These are phyloP conservation scores for Xanthoconium purpureum DNA, from an alignment of 768 basidiomycete species.

Conservation along the genomic window DNA sequence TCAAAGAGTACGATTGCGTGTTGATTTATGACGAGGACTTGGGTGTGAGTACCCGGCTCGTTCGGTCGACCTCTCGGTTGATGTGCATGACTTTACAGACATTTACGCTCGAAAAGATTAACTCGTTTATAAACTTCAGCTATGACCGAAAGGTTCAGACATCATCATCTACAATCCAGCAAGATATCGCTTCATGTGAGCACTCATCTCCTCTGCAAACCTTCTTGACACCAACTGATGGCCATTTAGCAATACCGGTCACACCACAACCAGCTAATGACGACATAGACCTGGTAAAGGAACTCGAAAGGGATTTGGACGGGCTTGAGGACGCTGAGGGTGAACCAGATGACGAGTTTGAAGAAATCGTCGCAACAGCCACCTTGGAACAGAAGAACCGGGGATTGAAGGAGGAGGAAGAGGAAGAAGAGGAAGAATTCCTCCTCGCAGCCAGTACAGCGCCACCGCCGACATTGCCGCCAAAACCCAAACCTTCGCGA, in stretches of 20 bases:
- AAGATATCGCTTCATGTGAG: conserved; percentile 26
- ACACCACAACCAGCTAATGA: conserved; percentile 27
- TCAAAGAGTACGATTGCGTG: conserved; percentile 73
- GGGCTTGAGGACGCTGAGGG: conserved; percentile 37
- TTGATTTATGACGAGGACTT: conserved; percentile 77
- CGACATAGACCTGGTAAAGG: conserved; percentile 28
- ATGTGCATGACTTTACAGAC: conserved; percentile 41
- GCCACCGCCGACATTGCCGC: conserved; percentile 25
- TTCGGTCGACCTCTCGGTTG: background rate
- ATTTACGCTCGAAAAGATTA: conserved; percentile 73
- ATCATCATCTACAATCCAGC: conserved; percentile 17
- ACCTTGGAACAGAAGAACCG: conserved; percentile 31
- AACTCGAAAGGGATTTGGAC: conserved; percentile 25
- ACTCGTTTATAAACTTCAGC: conserved; percentile 56
- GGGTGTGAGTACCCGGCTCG: conserved; percentile 44
- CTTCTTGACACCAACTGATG: conserved; percentile 2
- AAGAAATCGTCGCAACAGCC: conserved; percentile 36
- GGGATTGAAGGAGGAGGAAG: conserved; percentile 26
- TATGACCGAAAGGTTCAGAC: conserved; percentile 46
- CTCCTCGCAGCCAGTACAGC: conserved; percentile 21
- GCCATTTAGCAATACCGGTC: conserved; percentile 15
- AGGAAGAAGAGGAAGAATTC: conserved; percentile 34
- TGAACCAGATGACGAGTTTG: conserved; percentile 45
- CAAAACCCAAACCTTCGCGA: conserved; percentile 34
- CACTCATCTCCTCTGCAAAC: background rate